Conservation (phyloP, 441 rosid genomes). For the Aleurites moluccanus region DNA sequence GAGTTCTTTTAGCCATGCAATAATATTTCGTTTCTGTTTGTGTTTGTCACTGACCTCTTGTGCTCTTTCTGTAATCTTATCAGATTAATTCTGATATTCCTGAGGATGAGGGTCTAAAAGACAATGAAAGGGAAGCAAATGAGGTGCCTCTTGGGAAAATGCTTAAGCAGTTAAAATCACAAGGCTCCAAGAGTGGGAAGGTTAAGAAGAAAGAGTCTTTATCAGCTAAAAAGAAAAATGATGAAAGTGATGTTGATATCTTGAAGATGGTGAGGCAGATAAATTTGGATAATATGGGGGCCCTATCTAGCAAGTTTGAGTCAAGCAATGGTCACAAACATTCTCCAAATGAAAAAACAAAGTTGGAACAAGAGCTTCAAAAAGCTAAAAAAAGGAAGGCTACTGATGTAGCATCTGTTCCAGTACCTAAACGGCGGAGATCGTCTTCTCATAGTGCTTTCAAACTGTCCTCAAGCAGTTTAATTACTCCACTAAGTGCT, state of each 20-base stretch:
- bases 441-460: conserved; percentile 61
- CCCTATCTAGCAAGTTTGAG: conserved; percentile 57
- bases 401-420: conserved; percentile 47
- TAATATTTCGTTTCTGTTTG: conserved; percentile 16
- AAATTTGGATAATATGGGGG: conserved; percentile 69
- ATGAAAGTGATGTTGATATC: conserved; percentile 77
- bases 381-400: conserved; percentile 58
- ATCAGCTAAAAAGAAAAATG: conserved; percentile 47
- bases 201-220: conserved; percentile 50
- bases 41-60: conserved; percentile 27
- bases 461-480: conserved; percentile 46
- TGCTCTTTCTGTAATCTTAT: conserved; percentile 23
- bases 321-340: conserved; percentile 82
- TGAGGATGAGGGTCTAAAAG: conserved; percentile 53
- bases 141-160: conserved; percentile 87
- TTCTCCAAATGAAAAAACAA: conserved; percentile 42
- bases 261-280: conserved; percentile 93
- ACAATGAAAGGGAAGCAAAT: conserved; percentile 67
- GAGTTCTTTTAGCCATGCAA: conserved; percentile 17
- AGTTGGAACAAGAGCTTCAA: conserved; percentile 44
- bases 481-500: conserved; percentile 36
- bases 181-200: conserved; percentile 60
- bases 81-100: conserved; percentile 54
- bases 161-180: conserved; percentile 67
- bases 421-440: conserved; percentile 77